Base-by-base conservation (phyloP, 352 stramenopile species). In the Pythium chondricola region DNA sequence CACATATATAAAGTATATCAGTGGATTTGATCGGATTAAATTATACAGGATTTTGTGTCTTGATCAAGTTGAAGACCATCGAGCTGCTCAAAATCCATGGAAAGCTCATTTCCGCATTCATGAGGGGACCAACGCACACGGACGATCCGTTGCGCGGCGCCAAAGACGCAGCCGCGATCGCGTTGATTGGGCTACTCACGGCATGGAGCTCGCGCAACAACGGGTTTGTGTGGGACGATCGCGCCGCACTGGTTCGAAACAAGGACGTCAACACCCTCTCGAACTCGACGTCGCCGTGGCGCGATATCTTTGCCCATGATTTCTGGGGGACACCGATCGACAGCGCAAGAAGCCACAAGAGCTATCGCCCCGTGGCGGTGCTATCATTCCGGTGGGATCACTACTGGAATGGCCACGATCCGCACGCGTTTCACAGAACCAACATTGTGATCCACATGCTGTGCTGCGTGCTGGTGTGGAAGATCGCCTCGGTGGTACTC, bases 151-250 rank as follows among this genome's bases (percentile, higher is more conserved):
- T n/a, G n/a, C n/a, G n/a, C n/a, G n/a, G n/a, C n/a, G n/a, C n/a
- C n/a, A n/a, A n/a, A n/a, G n/a, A n/a, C n/a, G n/a, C n/a, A n/a
- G n/a, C n/a, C n/a, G n/a, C n/a, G n/a, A n/a, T n/a, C n/a, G n/a
- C n/a, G n/a, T n/a, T n/a, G n/a, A n/a, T n/a, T n/a, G n/a, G n/a
- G n/a, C n/a, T n/a, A n/a, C n/a, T n/a, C 7, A 68, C 81, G 0
- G 66, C 79, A 16, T 72, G 67, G 61, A 83, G 71, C 40, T 70
- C 80, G 13, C 62, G 73, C 17, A 13, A 44, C 20, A 84, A 82
- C 35, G 73, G 63, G 5, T 95, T 96, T 56, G 83, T 95, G 16
- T 96, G 85, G 87, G 85, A 97, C 64, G 88, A 97, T 55, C 75
- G 85, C 48, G 83, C 84, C 8, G 85, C 86, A 4, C 67, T 96